phyloP scores from a whole-genome alignment of 305 asterid species.

The Rubia balearica region DNA sequence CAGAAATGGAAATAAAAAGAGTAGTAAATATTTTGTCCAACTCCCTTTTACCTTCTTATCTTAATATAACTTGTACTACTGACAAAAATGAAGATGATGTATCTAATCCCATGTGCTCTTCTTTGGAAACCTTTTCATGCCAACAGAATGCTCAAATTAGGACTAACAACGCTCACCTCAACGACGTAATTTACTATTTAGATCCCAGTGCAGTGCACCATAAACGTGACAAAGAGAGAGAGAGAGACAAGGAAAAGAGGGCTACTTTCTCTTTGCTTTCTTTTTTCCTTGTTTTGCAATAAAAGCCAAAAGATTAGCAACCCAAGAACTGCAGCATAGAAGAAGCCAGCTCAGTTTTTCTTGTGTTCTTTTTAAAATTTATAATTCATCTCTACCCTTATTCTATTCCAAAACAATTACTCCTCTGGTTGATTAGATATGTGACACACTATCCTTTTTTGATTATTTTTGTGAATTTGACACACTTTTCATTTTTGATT shows the following conservation, averaged over 20 bases:
- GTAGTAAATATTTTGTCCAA: conserved; percentile 8
- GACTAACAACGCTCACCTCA: conserved; percentile 5
- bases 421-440: too few relatives aligned
- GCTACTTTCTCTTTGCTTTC: conserved; percentile 11
- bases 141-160: conserved; percentile 6
- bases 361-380: too few relatives aligned
- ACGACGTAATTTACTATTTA: conserved; percentile 1
- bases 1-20: conserved; percentile 17
- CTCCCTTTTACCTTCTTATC: conserved; percentile 4
- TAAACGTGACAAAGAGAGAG: conserved; percentile 8
- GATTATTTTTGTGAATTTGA: too few relatives aligned
- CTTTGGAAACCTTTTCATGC: neutral
- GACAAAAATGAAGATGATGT: conserved; percentile 12
- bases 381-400: too few relatives aligned
- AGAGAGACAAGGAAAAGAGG: neutral
- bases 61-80: conserved; percentile 6
- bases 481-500: too few relatives aligned
- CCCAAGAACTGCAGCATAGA: conserved; percentile 6
- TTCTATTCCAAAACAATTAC: too few relatives aligned
- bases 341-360: conserved; percentile 8
- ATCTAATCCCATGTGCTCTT: neutral
- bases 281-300: conserved; percentile 2
- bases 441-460: too few relatives aligned
- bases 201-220: conserved; percentile 6
- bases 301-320: conserved; percentile 5